phyloP scores from a whole-genome alignment of 2,329 filamentous ascomycete species.

The Stagonosporopsis chrysanthemi region DNA sequence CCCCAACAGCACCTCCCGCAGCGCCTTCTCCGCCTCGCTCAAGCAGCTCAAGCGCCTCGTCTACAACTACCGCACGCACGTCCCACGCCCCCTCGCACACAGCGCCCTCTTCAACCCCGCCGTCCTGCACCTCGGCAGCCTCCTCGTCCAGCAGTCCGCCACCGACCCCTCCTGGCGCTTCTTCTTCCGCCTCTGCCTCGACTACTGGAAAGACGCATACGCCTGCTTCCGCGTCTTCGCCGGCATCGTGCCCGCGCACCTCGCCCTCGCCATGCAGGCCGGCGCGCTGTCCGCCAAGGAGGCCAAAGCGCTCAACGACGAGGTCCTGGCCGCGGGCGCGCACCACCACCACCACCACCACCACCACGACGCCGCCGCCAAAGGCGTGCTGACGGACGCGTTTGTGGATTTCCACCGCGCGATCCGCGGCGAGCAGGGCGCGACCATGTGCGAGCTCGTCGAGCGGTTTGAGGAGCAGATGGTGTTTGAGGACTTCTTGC shows the following conservation, averaged over 20 bases:
- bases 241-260: constrained; percentile 1
- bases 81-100: neutral
- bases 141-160: constrained; percentile 8
- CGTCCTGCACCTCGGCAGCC: constrained; percentile 2
- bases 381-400: constrained; percentile 1
- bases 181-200: constrained; percentile 9
- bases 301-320: neutral
- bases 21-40: constrained; percentile 4
- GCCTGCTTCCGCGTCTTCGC: neutral
- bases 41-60: constrained; percentile 13
- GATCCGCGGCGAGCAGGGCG: constrained; percentile 5
- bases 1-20: neutral
- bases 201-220: constrained; percentile 6
- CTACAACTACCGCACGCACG: constrained; percentile 4
- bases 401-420: constrained; percentile 13
- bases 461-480: constrained; percentile 38
- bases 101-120: constrained; percentile 10
- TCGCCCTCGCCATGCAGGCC: constrained; percentile 1
- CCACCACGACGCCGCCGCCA: too few relatives aligned
- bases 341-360: too few relatives aligned
- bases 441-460: constrained; percentile 36
- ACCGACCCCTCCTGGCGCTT: constrained; percentile 7
- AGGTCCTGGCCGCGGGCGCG: neutral
- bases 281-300: neutral
- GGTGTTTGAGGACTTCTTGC: constrained; percentile 34